A percentile compares a stretch with the other conserved stretches of the same genome.
Evolutionary conservation across 169 alveolate species (phyloP).

Genomic region (Plasmodium vinckei): DNA sequence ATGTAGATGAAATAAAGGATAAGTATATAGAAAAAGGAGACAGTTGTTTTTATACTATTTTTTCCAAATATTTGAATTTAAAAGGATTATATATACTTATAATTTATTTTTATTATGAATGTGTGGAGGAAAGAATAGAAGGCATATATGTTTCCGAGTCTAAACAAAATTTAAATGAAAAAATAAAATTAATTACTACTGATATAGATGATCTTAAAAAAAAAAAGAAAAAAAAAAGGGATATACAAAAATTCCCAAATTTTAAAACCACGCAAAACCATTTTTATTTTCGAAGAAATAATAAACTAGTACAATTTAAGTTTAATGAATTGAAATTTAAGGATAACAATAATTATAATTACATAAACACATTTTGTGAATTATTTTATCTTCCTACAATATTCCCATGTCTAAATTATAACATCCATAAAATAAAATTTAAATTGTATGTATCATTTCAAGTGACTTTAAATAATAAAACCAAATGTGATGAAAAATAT

Average conservation of each 20-base stretch:
- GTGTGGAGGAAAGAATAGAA: constrained; percentile 31
- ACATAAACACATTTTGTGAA: constrained; percentile 68
- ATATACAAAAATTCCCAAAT: neutral
- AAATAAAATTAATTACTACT: constrained; percentile 12
- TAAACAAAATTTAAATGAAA: constrained; percentile 21
- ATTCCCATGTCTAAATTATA: constrained; percentile 54
- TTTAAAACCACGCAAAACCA: neutral
- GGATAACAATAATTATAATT: constrained; percentile 26
- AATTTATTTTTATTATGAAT: constrained; percentile 26
- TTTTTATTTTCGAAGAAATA: constrained; percentile 56
- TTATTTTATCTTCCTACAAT: constrained; percentile 34
- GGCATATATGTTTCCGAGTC: constrained; percentile 61
- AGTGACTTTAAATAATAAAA: neutral
- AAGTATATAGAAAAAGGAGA: constrained; percentile 7
- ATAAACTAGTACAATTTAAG: constrained; percentile 18
- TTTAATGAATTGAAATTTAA: neutral
- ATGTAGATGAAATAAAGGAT: neutral
- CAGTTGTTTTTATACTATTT: constrained; percentile 10
- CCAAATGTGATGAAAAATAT: neutral
- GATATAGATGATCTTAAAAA: neutral
- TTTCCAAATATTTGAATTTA: neutral
- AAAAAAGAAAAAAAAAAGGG: neutral
- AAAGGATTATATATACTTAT: constrained; percentile 30
- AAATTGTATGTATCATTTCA: constrained; percentile 33
- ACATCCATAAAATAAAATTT: constrained; percentile 24